A percentile compares a stretch with the other conserved stretches of the same genome.
These are phyloP conservation scores for Pythium vanterpoolii DNA, from an alignment of 352 stramenopile genomes.

Conservation along the genomic window DNA sequence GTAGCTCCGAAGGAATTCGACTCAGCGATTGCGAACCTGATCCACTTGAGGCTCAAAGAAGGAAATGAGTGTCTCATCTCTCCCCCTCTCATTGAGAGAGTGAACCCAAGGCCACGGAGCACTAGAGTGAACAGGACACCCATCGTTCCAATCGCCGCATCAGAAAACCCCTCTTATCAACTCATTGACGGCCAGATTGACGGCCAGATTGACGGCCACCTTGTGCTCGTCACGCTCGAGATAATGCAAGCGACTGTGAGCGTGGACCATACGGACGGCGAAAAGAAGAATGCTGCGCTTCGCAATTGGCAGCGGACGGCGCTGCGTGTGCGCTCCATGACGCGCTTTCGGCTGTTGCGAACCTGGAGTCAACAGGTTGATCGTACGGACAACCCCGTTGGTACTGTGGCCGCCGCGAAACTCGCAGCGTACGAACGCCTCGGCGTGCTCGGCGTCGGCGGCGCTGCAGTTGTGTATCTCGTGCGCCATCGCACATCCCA, in stretches of 20 bases:
- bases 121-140: no score
- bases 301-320: constrained; percentile 11
- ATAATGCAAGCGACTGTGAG: neutral
- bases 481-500: constrained; percentile 20
- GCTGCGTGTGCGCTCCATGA: constrained; percentile 14
- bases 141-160: no score
- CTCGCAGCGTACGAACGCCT: constrained; percentile 29
- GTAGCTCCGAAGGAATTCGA: constrained; percentile 8
- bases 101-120: neutral
- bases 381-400: neutral
- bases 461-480: constrained; percentile 31
- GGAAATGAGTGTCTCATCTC: neutral
- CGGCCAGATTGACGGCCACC: no score
- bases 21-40: neutral
- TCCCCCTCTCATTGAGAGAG: neutral
- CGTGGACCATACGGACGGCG: neutral
- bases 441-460: constrained; percentile 26
- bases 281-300: neutral
- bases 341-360: constrained; percentile 13
- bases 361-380: constrained; percentile 4
- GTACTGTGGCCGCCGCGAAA: neutral
- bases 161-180: no score
- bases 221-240: neutral
- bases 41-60: no score
- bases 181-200: no score